Conservation (phyloP, 345 rosid genomes). For the Lepidium sativum region DNA sequence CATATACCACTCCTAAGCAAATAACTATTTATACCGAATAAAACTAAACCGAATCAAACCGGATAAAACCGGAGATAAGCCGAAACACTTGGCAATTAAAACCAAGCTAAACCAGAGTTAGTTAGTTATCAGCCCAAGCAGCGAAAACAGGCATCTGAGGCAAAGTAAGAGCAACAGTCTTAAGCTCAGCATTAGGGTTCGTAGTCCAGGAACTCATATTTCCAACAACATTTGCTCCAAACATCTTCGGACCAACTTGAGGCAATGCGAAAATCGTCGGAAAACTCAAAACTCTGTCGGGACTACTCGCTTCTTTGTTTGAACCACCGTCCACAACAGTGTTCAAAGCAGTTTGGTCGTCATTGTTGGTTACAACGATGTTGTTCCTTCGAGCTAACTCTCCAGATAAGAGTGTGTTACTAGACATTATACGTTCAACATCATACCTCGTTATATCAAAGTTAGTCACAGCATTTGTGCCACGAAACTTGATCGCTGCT, state of each 20-base stretch:
- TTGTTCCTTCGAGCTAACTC: slow-evolving; percentile 66
- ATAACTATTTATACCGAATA: slow-evolving; percentile 21
- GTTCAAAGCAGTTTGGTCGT: slow-evolving; percentile 35
- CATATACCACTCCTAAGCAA: slow-evolving; percentile 25
- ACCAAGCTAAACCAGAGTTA: slow-evolving; percentile 30
- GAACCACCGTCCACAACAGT: slow-evolving; percentile 48
- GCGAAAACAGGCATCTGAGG: slow-evolving; percentile 76
- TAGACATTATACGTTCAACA: slow-evolving; percentile 78
- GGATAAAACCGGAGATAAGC: slow-evolving; percentile 6
- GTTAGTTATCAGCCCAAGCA: slow-evolving; percentile 59
- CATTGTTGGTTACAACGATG: slow-evolving; percentile 14
- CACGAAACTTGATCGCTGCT: slow-evolving; percentile 92
- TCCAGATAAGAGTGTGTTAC: slow-evolving; percentile 69
- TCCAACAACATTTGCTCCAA: slow-evolving; percentile 25
- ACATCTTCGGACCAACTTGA: slow-evolving; percentile 41
- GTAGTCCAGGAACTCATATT: slow-evolving; percentile 42
- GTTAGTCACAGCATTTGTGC: slow-evolving; percentile 86
- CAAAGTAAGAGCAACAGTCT: slow-evolving; percentile 40
- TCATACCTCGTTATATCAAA: slow-evolving; percentile 75
- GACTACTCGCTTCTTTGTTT: slow-evolving; percentile 40
- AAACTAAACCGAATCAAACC: slow-evolving; percentile 21
- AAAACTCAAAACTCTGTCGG: slow-evolving; percentile 35
- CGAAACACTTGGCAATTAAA: slow-evolving; percentile 11
- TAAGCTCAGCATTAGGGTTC: slow-evolving; percentile 42
- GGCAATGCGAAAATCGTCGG: slow-evolving; percentile 48